Base-by-base conservation (phyloP, 1,284 basidiomycete species). In the Grifola frondosa region DNA sequence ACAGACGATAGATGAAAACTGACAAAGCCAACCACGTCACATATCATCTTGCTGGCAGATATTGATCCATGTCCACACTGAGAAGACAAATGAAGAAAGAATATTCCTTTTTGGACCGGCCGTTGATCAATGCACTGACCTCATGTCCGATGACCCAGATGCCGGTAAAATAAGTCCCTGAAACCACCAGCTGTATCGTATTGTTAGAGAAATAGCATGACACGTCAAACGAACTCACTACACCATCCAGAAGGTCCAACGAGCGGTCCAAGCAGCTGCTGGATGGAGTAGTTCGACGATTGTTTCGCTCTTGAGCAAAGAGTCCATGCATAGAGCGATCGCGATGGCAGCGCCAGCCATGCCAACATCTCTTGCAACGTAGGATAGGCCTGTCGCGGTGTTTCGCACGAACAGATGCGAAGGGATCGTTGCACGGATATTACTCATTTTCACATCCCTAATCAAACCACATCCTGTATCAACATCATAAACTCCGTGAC, bases 121-220 rank as follows among this genome's bases (percentile, higher is more conserved):
- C 7, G 3, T 7, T 12, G 6, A 15, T 16, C 24, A 20, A 13
- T 5, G 20, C n/a, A 39, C 54, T 17, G 42, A 73, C 72, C 56
- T 77, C 74, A 44, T 77, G 75, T 19, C 74, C 75, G 37, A 77
- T 74, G 26, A 77, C 74, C 74, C 75, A 78, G 28, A 77, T 68
- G 5, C 74, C 74, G 9, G 73, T 75, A 45, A 77, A 22, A 72
- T 66, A 9, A 77, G 65, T 11, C 74, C 57, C 75, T 81, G 78
- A 54, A 80, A 78, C 78, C 78, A 81, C 78, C 78, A 81, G 55
- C 77, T 74, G 37, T 12, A 13, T 21, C 16, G 20, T 31, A 15
- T 3, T 6, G n/a, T 1, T 15, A 6, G 16, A 21, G 7, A 3
- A 5, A 12, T 21, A 16, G 8, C n/a, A 8, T 10, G 33, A 16